Conservation (phyloP, 176 grass and related monocot genomes). For the Musa itinerans region DNA sequence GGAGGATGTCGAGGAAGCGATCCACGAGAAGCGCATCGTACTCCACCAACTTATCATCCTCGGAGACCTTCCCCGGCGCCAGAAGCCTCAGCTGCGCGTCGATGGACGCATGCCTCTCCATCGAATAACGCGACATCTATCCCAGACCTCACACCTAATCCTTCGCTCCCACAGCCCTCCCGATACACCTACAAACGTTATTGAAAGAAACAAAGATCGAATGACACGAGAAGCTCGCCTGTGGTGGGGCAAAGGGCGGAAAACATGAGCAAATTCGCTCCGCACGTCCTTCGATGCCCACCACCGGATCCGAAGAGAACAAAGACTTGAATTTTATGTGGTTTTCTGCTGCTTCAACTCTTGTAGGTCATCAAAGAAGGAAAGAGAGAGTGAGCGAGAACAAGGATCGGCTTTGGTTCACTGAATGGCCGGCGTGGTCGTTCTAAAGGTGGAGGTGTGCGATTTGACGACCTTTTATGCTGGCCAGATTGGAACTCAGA, state of each 20-base stretch:
- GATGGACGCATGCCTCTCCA: constrained; percentile 25
- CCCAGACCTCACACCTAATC: background rate
- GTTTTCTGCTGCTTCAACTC: too few species aligned
- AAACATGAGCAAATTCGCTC: background rate
- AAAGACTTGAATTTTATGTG: too few species aligned
- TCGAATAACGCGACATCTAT: constrained; percentile 1
- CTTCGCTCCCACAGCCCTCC: background rate
- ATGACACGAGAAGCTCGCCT: background rate
- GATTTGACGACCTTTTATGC: too few species aligned
- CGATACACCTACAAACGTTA: background rate
- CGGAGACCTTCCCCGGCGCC: constrained; percentile 42
- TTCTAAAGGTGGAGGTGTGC: too few species aligned
- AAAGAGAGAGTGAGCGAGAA: too few species aligned
- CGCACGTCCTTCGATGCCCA: background rate
- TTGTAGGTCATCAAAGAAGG: too few species aligned
- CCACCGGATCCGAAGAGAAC: too few species aligned
- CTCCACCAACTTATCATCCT: constrained; percentile 44
- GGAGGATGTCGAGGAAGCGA: constrained; percentile 41
- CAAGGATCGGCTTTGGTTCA: too few species aligned
- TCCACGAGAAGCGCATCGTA: constrained; percentile 42
- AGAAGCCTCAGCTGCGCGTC: constrained; percentile 42
- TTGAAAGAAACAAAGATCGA: background rate
- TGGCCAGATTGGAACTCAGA: too few species aligned
- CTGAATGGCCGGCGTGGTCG: too few species aligned
- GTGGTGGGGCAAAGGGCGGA: background rate